A percentile compares a stretch with the other conserved stretches of the same genome.
These are phyloP conservation scores for Candida sanyiensis DNA, from an alignment of 805 yeast species.

Conservation along the genomic window DNA sequence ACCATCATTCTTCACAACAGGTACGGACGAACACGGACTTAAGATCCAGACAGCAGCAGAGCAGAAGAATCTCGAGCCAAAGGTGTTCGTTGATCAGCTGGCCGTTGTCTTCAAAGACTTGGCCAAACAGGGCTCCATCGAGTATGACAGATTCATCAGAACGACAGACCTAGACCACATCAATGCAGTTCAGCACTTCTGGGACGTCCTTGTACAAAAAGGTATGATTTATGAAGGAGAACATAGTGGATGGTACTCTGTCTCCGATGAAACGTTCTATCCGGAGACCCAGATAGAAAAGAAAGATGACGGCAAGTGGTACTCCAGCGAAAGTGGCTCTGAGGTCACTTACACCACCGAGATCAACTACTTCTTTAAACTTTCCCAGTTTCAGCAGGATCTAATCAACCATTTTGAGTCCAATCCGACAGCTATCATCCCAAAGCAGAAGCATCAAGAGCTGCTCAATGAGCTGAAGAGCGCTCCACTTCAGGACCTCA, in stretches of 20 bases:
- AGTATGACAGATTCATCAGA: constrained; percentile 74
- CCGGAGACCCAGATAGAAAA: constrained; percentile 66
- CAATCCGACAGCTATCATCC: constrained; percentile 60
- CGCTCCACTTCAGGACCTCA: constrained; percentile 54
- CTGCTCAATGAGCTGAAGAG: constrained; percentile 53
- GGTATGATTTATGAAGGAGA: constrained; percentile 75
- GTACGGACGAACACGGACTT: constrained; percentile 95
- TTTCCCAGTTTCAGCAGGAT: constrained; percentile 52
- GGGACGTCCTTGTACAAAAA: constrained; percentile 54
- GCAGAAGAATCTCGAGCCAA: constrained; percentile 47
- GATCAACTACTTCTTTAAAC: constrained; percentile 77
- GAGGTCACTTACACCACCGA: constrained; percentile 75
- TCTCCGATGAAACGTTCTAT: constrained; percentile 91
- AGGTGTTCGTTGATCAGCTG: constrained; percentile 65
- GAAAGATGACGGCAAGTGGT: constrained; percentile 30
- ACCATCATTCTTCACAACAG: constrained; percentile 63
- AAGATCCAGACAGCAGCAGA: constrained; percentile 87
- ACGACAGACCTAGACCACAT: constrained; percentile 85
- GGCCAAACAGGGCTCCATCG: constrained; percentile 52
- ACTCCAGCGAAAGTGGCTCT: constrained; percentile 65
- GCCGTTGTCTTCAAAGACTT: constrained; percentile 58
- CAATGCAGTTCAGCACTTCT: constrained; percentile 56
- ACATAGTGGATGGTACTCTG: constrained; percentile 92
- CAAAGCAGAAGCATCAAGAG: constrained; percentile 48
- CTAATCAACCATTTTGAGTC: constrained; percentile 44